phyloP scores from a whole-genome alignment of 2,329 filamentous ascomycete genomes.

The Ambrosiella beaveri region DNA sequence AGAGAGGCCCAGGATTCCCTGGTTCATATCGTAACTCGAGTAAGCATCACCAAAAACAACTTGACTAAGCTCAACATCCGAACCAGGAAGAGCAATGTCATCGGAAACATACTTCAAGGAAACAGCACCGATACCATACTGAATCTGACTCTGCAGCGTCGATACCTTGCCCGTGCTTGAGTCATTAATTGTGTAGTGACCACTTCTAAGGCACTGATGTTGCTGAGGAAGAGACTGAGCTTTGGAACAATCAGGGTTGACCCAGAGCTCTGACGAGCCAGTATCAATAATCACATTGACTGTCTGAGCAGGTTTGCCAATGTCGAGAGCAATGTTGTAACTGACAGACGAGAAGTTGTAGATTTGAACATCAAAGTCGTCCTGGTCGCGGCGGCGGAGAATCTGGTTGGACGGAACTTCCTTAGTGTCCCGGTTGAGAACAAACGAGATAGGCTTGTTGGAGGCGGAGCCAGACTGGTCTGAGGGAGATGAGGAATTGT shows the following conservation, averaged over 20 bases:
- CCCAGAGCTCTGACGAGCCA: constrained; percentile 26
- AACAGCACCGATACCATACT: constrained; percentile 19
- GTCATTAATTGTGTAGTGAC: constrained; percentile 13
- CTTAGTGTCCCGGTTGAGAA: constrained; percentile 2
- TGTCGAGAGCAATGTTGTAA: constrained; percentile 23
- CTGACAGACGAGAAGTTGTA: constrained; percentile 18
- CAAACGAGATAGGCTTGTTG: constrained; percentile 5
- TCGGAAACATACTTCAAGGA: constrained; percentile 18
- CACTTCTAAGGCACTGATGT: constrained; percentile 11
- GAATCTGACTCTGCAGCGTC: constrained; percentile 14
- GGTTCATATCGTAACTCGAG: constrained; percentile 17
- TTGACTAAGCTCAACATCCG: constrained; percentile 16
- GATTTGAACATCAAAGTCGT: constrained; percentile 12
- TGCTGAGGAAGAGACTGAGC: constrained; percentile 13
- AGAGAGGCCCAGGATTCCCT: constrained; percentile 20
- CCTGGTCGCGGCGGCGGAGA: constrained; percentile 2
- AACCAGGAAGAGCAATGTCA: constrained; percentile 17
- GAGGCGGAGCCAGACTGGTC: background rate
- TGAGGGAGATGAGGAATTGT: background rate
- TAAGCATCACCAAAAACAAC: constrained; percentile 20
- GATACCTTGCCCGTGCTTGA: constrained; percentile 16
- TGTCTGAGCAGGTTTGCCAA: constrained; percentile 23
- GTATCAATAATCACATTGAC: constrained; percentile 27
- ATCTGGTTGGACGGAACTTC: constrained; percentile 4
- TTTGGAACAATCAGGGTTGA: constrained; percentile 23